phyloP scores from a whole-genome alignment of 441 rosid species.

The Hura crepitans region DNA sequence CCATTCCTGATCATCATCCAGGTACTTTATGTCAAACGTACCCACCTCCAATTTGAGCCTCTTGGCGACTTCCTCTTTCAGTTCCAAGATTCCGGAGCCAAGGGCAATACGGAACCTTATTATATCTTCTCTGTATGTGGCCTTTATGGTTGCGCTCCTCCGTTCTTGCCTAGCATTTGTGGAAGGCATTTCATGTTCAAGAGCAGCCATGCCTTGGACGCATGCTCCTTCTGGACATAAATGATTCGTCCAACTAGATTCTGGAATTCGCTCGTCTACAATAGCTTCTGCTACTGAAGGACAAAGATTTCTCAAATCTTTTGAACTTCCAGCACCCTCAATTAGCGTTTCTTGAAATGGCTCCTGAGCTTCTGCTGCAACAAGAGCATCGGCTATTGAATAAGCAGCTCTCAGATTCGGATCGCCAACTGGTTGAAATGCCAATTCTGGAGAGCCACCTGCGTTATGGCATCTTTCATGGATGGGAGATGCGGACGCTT shows the following conservation, averaged over 20 bases:
- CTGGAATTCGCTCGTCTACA: slow-evolving; percentile 48
- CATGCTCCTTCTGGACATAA: slow-evolving; percentile 33
- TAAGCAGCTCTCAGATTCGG: slow-evolving; percentile 32
- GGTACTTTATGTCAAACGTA: slow-evolving; percentile 69
- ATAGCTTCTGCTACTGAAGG: slow-evolving; percentile 41
- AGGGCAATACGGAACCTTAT: slow-evolving; percentile 77
- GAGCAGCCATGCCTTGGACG: slow-evolving; percentile 28
- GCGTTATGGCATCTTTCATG: slow-evolving; percentile 25
- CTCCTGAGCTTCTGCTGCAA: slow-evolving; percentile 34
- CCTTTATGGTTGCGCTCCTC: slow-evolving; percentile 61
- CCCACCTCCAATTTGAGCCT: slow-evolving; percentile 68
- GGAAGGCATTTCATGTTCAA: slow-evolving; percentile 30
- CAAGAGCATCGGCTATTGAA: slow-evolving; percentile 37
- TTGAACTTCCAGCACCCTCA: slow-evolving; percentile 81
- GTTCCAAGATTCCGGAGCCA: slow-evolving; percentile 52
- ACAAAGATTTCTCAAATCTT: slow-evolving; percentile 72
- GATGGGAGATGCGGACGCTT: slow-evolving; percentile 27
- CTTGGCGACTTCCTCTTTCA: slow-evolving; percentile 68
- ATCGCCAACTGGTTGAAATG: slow-evolving; percentile 22
- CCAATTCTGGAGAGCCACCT: slow-evolving; percentile 30
- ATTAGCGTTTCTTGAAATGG: slow-evolving; percentile 60
- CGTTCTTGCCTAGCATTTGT: slow-evolving; percentile 33
- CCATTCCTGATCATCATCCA: slow-evolving; percentile 92
- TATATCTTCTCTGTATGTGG: slow-evolving; percentile 64
- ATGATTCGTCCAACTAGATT: slow-evolving; percentile 41